Conservation (phyloP, 495 filamentous ascomycete species). For the Annulohypoxylon bovei region DNA sequence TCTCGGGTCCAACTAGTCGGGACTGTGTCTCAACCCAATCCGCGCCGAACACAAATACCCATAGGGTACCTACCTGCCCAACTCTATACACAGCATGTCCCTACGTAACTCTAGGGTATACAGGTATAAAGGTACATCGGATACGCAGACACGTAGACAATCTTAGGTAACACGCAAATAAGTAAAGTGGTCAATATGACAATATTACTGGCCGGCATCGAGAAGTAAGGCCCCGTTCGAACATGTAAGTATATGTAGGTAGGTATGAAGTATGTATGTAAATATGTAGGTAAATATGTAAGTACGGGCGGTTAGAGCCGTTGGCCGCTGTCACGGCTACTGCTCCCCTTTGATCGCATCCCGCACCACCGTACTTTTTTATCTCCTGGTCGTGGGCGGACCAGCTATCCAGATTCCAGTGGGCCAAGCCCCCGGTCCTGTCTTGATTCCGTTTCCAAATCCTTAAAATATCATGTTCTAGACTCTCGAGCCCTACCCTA, state of each 20-base stretch:
- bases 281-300: constrained; percentile 14
- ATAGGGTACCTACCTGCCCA: constrained; percentile 36
- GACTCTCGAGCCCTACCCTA: constrained; percentile 21
- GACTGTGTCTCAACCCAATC: constrained; percentile 41
- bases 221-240: constrained; percentile 33
- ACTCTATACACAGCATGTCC: constrained; percentile 21
- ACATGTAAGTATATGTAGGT: constrained; percentile 1
- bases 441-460: constrained; percentile 36
- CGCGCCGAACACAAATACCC: constrained; percentile 25
- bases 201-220: constrained; percentile 31
- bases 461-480: constrained; percentile 38
- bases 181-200: neutral
- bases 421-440: constrained; percentile 39
- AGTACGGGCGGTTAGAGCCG: constrained; percentile 34
- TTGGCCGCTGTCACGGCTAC: constrained; percentile 27
- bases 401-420: constrained; percentile 31
- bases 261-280: neutral
- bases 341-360: constrained; percentile 30
- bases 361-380: constrained; percentile 29
- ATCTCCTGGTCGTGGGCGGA: constrained; percentile 35
- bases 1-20: constrained; percentile 44
- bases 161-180: constrained; percentile 10
- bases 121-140: constrained; percentile 21
- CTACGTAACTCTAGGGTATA: constrained; percentile 31
- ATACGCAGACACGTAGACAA: neutral